phyloP scores from a whole-genome alignment of 192 early-diverging fungal species.

The Coemansia sp. region DNA sequence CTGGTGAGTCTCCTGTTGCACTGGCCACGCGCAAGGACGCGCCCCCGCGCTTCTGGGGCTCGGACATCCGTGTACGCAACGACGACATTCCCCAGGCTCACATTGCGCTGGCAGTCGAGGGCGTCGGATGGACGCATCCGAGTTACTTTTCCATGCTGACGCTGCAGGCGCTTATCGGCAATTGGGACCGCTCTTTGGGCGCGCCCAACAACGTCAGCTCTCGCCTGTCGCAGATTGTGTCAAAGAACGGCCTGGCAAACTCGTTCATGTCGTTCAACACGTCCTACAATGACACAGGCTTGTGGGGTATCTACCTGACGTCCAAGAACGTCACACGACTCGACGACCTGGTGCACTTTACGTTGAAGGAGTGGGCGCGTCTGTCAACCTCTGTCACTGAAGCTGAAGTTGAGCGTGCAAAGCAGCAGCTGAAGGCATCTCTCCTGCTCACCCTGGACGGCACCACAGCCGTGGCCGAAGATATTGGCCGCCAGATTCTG shows the following conservation, averaged over 20 bases:
- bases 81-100: constrained; percentile 88
- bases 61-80: constrained; percentile 86
- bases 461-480: constrained; percentile 92
- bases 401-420: constrained; percentile 93
- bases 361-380: constrained; percentile 91
- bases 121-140: constrained; percentile 90
- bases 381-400: constrained; percentile 81
- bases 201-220: constrained; percentile 84
- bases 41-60: constrained; percentile 82
- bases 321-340: constrained; percentile 78
- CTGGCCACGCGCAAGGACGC: constrained; percentile 53
- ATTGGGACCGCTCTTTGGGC: constrained; percentile 95
- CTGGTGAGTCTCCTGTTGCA: constrained; percentile 55
- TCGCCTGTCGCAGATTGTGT: constrained; percentile 77
- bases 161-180: constrained; percentile 92
- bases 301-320: constrained; percentile 94
- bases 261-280: constrained; percentile 99
- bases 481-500: constrained; percentile 96
- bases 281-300: constrained; percentile 95
- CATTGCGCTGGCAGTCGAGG: constrained; percentile 97
- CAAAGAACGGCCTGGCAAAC: constrained; percentile 87
- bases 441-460: constrained; percentile 90
- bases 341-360: constrained; percentile 85
- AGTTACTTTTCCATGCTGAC: constrained; percentile 96
- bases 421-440: constrained; percentile 96